Conservation (phyloP, 192 early-diverging fungal genomes). For the Coemansia sp. region DNA sequence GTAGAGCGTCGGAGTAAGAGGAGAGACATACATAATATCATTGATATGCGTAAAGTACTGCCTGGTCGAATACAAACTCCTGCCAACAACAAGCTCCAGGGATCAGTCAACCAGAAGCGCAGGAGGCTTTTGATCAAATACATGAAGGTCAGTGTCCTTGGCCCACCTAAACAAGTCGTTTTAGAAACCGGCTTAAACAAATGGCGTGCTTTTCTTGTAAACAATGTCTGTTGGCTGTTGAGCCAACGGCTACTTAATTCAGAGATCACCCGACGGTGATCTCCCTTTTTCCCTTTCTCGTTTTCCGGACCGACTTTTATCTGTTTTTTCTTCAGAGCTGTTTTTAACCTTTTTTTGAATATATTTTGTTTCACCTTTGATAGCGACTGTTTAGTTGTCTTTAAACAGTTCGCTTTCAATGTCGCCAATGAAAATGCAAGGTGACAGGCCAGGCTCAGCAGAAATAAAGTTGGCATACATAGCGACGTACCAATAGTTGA, state of each 20-base stretch:
- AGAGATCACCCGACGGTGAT: too few relatives aligned
- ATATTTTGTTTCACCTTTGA: too few relatives aligned
- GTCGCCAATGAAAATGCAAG: slow-evolving; percentile 53
- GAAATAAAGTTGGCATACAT: slow-evolving; percentile 56
- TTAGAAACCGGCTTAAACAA: slow-evolving; percentile 16
- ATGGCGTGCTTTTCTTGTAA: slow-evolving; percentile 57
- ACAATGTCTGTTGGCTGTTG: too few relatives aligned
- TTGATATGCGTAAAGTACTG: slow-evolving; percentile 73
- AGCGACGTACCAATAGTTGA: slow-evolving; percentile 64
- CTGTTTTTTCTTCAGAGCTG: too few relatives aligned
- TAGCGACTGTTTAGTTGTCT: too few relatives aligned
- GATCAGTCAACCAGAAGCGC: slow-evolving; percentile 52
- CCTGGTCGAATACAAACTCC: slow-evolving; percentile 59
- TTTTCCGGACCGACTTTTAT: too few relatives aligned
- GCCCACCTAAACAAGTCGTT: not conserved
- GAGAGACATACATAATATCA: slow-evolving; percentile 60
- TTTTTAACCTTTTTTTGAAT: too few relatives aligned
- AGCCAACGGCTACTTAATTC: too few relatives aligned
- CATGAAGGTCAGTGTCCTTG: slow-evolving; percentile 47
- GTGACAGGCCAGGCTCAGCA: slow-evolving; percentile 41
- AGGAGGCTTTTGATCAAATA: slow-evolving; percentile 53
- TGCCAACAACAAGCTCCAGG: slow-evolving; percentile 51
- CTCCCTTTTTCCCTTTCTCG: too few relatives aligned
- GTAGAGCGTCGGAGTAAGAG: slow-evolving; percentile 62
- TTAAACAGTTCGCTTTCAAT: too few relatives aligned